phyloP scores from a whole-genome alignment of 2,329 filamentous ascomycete genomes.

The Colletotrichum lini region DNA sequence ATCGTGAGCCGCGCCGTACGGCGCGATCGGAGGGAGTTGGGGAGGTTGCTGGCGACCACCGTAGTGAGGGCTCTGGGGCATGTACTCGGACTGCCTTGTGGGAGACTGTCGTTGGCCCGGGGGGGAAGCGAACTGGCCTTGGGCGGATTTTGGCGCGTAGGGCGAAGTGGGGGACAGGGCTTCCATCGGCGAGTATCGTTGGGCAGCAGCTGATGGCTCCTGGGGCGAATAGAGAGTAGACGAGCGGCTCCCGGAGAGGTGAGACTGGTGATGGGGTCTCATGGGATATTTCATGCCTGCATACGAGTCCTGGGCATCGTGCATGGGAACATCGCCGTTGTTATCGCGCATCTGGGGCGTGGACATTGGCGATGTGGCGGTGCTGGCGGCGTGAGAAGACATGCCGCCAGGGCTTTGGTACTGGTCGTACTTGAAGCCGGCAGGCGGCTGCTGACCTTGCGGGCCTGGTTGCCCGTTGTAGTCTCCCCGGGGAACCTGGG shows the following conservation, averaged over 20 bases:
- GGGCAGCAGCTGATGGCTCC: slow-evolving; percentile 85
- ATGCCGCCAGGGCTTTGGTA: slow-evolving; percentile 65
- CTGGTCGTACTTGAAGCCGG: slow-evolving; percentile 76
- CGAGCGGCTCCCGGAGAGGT: slow-evolving; percentile 67
- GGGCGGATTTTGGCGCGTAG: slow-evolving; percentile 76
- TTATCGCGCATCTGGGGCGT: slow-evolving; percentile 76
- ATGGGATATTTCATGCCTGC: slow-evolving; percentile 88
- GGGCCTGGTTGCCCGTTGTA: slow-evolving; percentile 49
- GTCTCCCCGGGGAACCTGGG: slow-evolving; percentile 53
- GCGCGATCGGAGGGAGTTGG: slow-evolving; percentile 81
- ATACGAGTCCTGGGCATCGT: slow-evolving; percentile 87
- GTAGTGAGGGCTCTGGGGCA: slow-evolving; percentile 73
- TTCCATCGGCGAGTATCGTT: slow-evolving; percentile 98
- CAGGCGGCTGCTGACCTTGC: slow-evolving; percentile 62
- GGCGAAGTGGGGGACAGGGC: slow-evolving; percentile 84
- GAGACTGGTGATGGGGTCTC: slow-evolving; percentile 83
- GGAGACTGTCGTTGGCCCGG: slow-evolving; percentile 82
- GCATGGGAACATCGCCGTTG: slow-evolving; percentile 87
- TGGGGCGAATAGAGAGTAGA: slow-evolving; percentile 80
- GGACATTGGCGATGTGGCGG: slow-evolving; percentile 71
- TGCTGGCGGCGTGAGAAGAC: slow-evolving; percentile 56
- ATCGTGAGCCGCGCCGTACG: slow-evolving; percentile 77
- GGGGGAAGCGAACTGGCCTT: slow-evolving; percentile 67
- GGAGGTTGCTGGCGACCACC: slow-evolving; percentile 64
- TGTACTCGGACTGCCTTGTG: slow-evolving; percentile 76